Evolutionary conservation across 768 basidiomycete species (phyloP), one percentile per base, ranked within the genome.

Genomic region (Trametes cubensis): DNA sequence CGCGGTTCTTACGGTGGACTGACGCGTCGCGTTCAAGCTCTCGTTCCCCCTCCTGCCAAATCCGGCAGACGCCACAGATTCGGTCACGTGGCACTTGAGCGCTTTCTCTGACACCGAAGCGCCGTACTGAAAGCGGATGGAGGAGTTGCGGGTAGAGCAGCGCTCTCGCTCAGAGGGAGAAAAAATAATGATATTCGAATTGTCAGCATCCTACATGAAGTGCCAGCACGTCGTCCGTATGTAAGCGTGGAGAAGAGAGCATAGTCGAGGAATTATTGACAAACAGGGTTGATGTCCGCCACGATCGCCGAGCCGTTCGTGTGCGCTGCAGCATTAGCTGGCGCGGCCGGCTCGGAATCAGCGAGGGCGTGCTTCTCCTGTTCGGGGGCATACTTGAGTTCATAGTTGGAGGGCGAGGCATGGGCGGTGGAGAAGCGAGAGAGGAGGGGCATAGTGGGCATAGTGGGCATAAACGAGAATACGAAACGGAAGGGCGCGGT

Each of bases 211-310:
- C 79, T 79, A 79, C 75, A 76, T 70, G 73, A 75, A 75, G 77
- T 76, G 78, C 78, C 78, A 76, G 78, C 77, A 78, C 75, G 70
- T 75, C 68, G 74, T 78, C 72, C 71, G 76, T 74, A 76, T 56
- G 70, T 78, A 77, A 79, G 77, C 73, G 76, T 79, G 73, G 70
- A 50, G 61, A 73, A 55, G 64, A 60, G 10, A 62, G 58, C 66
- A 66, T 65, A 66, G 49, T 60, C 65, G 66, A 72, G 70, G 74
- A 79, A 76, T 79, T 77, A 81, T 77, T 77, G 79, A 81, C 80
- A 77, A 76, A 81, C 80, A 79, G 77, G 78, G 72, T 73, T 71
- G 64, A 75, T 73, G 73, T 73, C 64, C 66, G 54, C 53, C 62
- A 44, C 53, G 30, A 58, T 50, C 38, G 21, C 64, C 55, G 46